These are phyloP conservation scores for Exophiala sideris DNA, from an alignment of 2,329 filamentous ascomycete species.

Conservation along the genomic window DNA sequence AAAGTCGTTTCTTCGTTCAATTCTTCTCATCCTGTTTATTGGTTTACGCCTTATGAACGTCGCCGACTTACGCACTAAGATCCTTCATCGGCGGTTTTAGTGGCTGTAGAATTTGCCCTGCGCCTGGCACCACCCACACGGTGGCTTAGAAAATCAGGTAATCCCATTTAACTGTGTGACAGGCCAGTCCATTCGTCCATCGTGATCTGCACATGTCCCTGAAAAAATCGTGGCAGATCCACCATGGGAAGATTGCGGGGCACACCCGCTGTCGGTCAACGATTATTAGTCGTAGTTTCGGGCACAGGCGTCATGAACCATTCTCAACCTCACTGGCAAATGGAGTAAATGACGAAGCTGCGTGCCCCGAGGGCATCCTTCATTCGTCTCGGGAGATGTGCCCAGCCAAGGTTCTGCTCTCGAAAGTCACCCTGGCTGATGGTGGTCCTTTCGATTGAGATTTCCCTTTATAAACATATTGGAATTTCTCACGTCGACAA, in stretches of 20 bases:
- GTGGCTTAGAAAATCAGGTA: no score
- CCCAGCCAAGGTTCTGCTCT: background rate
- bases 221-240: background rate
- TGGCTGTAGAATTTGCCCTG: no score
- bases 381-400: constrained; percentile 13
- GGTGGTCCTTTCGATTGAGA: background rate
- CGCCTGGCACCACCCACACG: no score
- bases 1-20: no score
- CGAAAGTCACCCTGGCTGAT: background rate
- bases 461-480: constrained; percentile 1
- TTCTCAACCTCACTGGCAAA: constrained; percentile 12
- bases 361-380: background rate
- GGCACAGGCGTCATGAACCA: constrained; percentile 8
- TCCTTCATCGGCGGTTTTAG: no score
- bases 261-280: background rate
- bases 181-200: background rate
- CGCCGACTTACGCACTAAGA: no score
- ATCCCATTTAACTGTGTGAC: no score
- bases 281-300: constrained; percentile 1
- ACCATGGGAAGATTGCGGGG: background rate
- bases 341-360: constrained; percentile 21
- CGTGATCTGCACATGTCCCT: background rate
- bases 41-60: no score
- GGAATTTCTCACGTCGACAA: background rate
- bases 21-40: no score